Percentiles rank a stretch among this genome's conserved stretches.
phyloP scores from a whole-genome alignment of 2,329 filamentous ascomycete species.

The Penicillium sp. region DNA sequence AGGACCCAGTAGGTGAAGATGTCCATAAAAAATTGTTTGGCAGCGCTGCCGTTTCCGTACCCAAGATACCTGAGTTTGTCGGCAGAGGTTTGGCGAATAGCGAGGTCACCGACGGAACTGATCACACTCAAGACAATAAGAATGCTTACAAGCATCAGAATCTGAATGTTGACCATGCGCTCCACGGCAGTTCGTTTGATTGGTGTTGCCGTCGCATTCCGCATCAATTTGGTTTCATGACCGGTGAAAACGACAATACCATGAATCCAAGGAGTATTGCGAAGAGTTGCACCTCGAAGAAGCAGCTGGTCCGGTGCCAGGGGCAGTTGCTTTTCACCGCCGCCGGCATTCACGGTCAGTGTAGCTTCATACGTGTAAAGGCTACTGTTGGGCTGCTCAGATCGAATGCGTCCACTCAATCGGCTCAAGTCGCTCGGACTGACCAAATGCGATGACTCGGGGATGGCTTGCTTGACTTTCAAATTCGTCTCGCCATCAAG shows the following conservation, averaged over 20 bases:
- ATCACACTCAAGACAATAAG: constrained; percentile 79
- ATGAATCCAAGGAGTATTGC: constrained; percentile 96
- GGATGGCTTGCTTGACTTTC: constrained; percentile 96
- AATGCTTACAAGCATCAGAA: constrained; percentile 81
- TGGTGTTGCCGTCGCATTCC: constrained; percentile 91
- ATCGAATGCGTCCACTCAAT: constrained; percentile 78
- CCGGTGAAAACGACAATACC: constrained; percentile 95
- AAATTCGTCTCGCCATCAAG: constrained; percentile 96
- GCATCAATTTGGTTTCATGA: constrained; percentile 98
- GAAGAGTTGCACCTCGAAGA: constrained; percentile 82
- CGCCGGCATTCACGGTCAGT: constrained; percentile 80
- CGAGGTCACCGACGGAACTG: constrained; percentile 83
- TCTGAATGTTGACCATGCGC: constrained; percentile 85
- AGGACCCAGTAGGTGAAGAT: constrained; percentile 98
- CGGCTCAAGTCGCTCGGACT: constrained; percentile 80
- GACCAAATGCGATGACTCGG: constrained; percentile 83
- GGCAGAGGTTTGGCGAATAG: constrained; percentile 62
- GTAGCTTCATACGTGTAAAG: constrained; percentile 98
- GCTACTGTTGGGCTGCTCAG: constrained; percentile 96
- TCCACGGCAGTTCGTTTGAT: constrained; percentile 98
- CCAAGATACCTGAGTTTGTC: constrained; percentile 66
- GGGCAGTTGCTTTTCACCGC: constrained; percentile 86
- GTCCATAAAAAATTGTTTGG: constrained; percentile 80
- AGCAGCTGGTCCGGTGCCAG: constrained; percentile 88
- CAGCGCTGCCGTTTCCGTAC: constrained; percentile 60